phyloP scores from a whole-genome alignment of 768 basidiomycete species.

The Dioszegia crocea region DNA sequence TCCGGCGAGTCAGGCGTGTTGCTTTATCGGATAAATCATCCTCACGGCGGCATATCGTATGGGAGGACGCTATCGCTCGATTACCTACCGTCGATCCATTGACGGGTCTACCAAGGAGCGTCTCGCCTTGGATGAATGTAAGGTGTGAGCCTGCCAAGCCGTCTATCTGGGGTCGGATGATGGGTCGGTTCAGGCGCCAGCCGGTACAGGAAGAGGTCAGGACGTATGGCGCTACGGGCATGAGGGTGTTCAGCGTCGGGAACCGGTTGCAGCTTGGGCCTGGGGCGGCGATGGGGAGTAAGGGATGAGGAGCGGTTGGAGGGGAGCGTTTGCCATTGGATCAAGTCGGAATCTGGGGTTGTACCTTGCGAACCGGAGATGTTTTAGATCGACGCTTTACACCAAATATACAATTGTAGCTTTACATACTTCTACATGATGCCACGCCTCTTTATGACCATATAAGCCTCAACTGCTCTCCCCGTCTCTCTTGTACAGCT shows the following conservation, averaged over 20 bases:
- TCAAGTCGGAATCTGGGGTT: background rate
- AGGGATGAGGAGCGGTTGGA: background rate
- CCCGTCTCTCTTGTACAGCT: too few species aligned
- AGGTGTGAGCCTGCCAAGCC: background rate
- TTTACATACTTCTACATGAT: too few species aligned
- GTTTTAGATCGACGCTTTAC: too few species aligned
- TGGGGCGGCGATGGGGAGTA: background rate
- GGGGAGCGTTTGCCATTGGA: too few species aligned
- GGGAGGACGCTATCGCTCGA: slow-evolving; percentile 1
- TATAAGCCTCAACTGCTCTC: too few species aligned
- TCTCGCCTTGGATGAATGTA: background rate
- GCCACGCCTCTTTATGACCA: too few species aligned
- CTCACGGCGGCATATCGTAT: background rate
- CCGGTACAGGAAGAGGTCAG: too few species aligned
- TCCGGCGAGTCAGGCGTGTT: slow-evolving; percentile 46
- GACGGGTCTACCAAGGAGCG: background rate
- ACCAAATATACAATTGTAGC: too few species aligned
- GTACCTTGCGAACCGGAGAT: background rate
- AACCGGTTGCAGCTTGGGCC: too few species aligned
- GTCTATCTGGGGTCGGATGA: background rate
- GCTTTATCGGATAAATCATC: slow-evolving; percentile 36
- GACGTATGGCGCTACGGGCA: too few species aligned
- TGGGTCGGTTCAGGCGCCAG: background rate
- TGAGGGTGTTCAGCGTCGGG: too few species aligned
- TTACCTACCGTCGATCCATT: slow-evolving; percentile 7